A percentile compares a stretch with the other conserved stretches of the same genome.
Evolutionary conservation across 2,329 filamentous ascomycete genomes (phyloP).

Genomic region (Lecanicillium sp.): DNA sequence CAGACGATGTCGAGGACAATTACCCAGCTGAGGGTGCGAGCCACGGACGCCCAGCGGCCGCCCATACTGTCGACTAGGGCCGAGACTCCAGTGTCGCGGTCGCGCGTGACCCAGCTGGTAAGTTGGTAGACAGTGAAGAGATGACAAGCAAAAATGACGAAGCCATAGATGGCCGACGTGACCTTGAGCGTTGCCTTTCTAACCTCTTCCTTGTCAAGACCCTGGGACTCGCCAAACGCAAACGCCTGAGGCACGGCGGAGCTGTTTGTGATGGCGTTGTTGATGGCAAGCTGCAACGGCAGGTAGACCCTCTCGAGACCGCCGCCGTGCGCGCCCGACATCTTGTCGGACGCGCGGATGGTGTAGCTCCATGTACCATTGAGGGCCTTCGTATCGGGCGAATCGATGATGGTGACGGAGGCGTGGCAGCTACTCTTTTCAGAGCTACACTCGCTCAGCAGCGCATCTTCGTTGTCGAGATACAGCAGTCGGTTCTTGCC

Average conservation of each 20-base stretch:
- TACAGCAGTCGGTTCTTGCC: conserved; percentile 14
- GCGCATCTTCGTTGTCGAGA: conserved; percentile 17
- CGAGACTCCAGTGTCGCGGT: conserved; percentile 27
- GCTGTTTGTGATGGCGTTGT: conserved; percentile 26
- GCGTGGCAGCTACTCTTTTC: conserved; percentile 26
- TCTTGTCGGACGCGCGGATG: conserved; percentile 21
- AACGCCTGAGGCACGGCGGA: not conserved
- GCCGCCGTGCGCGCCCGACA: conserved; percentile 38
- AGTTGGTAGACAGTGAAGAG: conserved; percentile 13
- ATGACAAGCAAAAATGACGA: conserved; percentile 11
- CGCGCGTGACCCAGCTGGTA: conserved; percentile 20
- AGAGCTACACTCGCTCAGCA: conserved; percentile 19
- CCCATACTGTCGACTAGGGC: conserved; percentile 37
- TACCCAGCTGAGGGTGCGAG: conserved; percentile 23
- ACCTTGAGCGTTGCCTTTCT: not conserved
- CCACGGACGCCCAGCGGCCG: conserved; percentile 26
- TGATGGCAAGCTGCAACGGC: conserved; percentile 29
- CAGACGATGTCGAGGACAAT: conserved; percentile 22
- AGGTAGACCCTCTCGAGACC: conserved; percentile 32
- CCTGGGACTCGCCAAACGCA: conserved; percentile 18
- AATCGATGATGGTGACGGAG: conserved; percentile 25
- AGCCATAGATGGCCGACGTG: conserved; percentile 17
- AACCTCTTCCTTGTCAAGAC: not conserved
- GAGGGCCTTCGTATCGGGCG: conserved; percentile 20
- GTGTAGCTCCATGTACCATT: conserved; percentile 25